Base-by-base conservation (phyloP, 176 grass and related monocot genomes). In the Cymbopogon citratus region DNA sequence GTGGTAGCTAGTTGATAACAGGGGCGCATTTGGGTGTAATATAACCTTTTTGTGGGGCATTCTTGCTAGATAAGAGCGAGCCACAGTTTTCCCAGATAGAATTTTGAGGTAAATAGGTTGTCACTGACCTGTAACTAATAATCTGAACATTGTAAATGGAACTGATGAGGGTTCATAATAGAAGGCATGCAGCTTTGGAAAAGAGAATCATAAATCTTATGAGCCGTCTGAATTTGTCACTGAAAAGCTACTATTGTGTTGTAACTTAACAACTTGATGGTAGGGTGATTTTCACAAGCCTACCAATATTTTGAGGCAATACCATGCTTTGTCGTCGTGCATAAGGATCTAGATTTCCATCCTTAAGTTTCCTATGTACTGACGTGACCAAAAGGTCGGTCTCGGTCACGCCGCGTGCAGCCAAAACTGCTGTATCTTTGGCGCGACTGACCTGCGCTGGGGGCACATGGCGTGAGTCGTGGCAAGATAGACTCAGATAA, bases 11-110 rank as follows among this genome's bases (percentile, higher is more conserved):
- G 54, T 44, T 76, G 13, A 12, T 63, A n/a, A 13, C 4, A 0
- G 43, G 69, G 64, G 75, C 60, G 69, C 76, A 39, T 84, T 25
- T 9, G 76, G 69, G 52, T 89, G 87, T 89, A 81, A 71, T 66
- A 76, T 75, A 75, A 80, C 36, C 38, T 71, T 78, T 70, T 75
- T 25, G 34, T 0, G 46, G 63, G 28, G 48, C 49, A 34, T 76
- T 80, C 69, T 61, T 79, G 34, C 62, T 41, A 41, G 74, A 63
- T 69, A 75, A 85, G 29, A 64, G 73, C 16, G 76, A 74, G 39
- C 63, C 80, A 84, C 31, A 56, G 29, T 75, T 45, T 81, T 75
- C 25, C 63, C 31, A 23, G 31, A 56, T 85, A 89, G 51, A 70
- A 44, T 71, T 72, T 56, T 14, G 80, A 79, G 71, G 75, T 73